Evolutionary conservation across 306 rosid species (phyloP), one percentile per base, ranked within the genome.

Genomic region (Rosa rugosa): DNA sequence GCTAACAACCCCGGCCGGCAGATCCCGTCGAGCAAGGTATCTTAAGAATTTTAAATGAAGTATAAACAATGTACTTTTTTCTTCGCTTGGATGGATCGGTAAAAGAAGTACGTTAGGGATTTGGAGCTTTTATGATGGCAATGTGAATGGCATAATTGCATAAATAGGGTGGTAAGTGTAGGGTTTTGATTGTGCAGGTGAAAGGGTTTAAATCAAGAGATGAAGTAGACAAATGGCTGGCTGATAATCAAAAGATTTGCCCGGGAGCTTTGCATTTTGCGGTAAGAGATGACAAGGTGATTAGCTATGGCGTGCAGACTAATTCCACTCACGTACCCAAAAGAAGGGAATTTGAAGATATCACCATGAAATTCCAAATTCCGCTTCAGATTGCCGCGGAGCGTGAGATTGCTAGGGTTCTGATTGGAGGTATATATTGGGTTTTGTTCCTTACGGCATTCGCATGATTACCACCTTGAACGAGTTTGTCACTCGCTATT

Each of bases 351-450:
- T 81, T 50, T 65, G 89, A 94, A 82, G 95, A 94, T 20, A 90
- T 97, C 31, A 89, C 88, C 8, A 25, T 38, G 40, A 65, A 87
- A 47, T 92, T 94, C 79, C 94, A 88, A 73, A 66, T 92, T 36
- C 97, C 97, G 14, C 97, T 94, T 79, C 97, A 92, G 91, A 80
- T 94, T 49, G 97, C 97, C 3, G 95, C 97, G 0, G 98, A 94
- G 88, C 91, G 98, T 45, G 98, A 94, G 77, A 92, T 94, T 46
- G 90, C 97, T 1, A 84, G 97, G 84, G 68, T 73, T 69, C 91
- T 92, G 23, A 87, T 94, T 79, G 90, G 95, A 84, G 97, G 98
- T 92, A n/a, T n/a, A n/a, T n/a, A 77, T 71, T 36, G 14, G 4
- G 31, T 42, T n/a, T 5, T 42, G 59, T 38, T 73, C 53, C 25